A percentile compares a stretch with the other conserved stretches of the same genome.
Evolutionary conservation across 257 asterid species (phyloP).

Genomic region (Hygrophila difformis): DNA sequence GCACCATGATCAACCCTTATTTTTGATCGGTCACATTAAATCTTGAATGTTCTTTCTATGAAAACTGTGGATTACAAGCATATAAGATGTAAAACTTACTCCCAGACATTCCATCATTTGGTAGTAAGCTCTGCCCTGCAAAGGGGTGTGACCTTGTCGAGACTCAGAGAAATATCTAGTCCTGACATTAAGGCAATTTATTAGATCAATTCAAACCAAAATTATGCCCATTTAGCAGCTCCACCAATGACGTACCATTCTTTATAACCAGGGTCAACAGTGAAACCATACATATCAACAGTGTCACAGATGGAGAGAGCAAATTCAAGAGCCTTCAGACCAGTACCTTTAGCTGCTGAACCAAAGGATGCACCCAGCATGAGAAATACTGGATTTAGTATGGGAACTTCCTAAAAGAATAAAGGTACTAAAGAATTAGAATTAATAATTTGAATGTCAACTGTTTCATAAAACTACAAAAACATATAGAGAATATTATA

Average conservation of each 20-base stretch:
- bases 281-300: conserved; percentile 97
- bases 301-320: conserved; percentile 93
- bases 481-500: not conserved
- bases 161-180: conserved; percentile 93
- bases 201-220: conserved; percentile 2
- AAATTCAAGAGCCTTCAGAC: conserved; percentile 97
- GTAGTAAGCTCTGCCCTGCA: conserved; percentile 90
- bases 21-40: no score
- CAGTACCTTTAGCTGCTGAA: conserved; percentile 91
- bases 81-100: conserved; percentile 66
- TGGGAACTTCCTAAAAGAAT: conserved; percentile 33
- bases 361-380: conserved; percentile 48
- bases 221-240: not conserved
- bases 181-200: conserved; percentile 41
- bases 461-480: not conserved
- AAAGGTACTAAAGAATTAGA: not conserved
- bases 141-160: conserved; percentile 89
- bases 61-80: no score
- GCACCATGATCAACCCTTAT: no score
- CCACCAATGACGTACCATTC: conserved; percentile 42
- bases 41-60: no score
- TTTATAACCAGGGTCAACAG: conserved; percentile 98
- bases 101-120: conserved; percentile 99
- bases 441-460: conserved; percentile 1
- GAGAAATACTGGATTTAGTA: conserved; percentile 33